Conservation (phyloP, 176 grass and related monocot species). For the Puccinellia tenuiflora region DNA sequence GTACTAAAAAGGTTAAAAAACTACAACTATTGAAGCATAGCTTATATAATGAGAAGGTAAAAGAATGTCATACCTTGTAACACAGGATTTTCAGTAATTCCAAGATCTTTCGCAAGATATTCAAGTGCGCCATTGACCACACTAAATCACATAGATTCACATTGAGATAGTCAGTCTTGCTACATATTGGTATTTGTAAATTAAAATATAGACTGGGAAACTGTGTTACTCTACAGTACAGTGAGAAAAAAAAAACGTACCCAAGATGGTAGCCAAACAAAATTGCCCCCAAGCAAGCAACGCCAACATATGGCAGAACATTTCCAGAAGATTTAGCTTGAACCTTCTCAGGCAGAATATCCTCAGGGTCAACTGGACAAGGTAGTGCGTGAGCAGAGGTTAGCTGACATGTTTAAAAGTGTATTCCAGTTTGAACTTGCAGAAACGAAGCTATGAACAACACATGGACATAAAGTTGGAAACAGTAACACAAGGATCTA, state of each 20-base stretch:
- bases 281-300: constrained; percentile 96
- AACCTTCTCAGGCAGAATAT: constrained; percentile 54
- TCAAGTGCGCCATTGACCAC: constrained; percentile 95
- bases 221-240: neutral
- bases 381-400: neutral
- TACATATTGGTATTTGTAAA: neutral
- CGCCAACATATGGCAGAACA: constrained; percentile 90
- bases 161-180: constrained; percentile 2
- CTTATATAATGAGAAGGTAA: neutral
- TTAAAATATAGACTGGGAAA: neutral
- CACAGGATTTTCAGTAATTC: constrained; percentile 78
- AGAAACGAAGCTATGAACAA: neutral
- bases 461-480: neutral
- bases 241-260: constrained; percentile 30
- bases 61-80: constrained; percentile 52
- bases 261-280: constrained; percentile 97
- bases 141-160: constrained; percentile 37
- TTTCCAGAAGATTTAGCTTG: constrained; percentile 69
- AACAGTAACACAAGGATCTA: neutral
- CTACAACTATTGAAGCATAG: constrained; percentile 1
- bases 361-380: constrained; percentile 62
- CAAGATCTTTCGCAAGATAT: constrained; percentile 83
- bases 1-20: constrained; percentile 4
- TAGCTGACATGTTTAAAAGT: neutral
- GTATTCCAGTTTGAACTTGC: neutral